Base-by-base conservation (phyloP, 495 filamentous ascomycete species). In the Podospora didyma region DNA sequence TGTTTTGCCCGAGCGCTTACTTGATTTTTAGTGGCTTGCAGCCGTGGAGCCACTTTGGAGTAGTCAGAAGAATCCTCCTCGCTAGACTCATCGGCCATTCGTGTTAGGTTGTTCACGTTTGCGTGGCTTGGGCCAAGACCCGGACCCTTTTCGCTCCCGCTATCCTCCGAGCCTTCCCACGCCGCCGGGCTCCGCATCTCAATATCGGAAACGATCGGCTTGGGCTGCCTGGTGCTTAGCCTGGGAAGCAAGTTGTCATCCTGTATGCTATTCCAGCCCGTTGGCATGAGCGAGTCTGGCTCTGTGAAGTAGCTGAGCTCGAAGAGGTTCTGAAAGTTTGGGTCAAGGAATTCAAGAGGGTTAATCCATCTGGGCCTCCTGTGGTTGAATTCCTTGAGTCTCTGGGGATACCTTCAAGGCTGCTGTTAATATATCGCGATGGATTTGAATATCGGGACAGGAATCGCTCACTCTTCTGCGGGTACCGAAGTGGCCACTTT, bases 321-420 rank as follows among this genome's bases (percentile, higher is more conserved):
- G 62, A 96, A 96, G 11, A 96, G 65, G 44, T 80, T 79, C 49
- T 89, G 84, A 17, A 92, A 74, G 7, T 66, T 65, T 0, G 81
- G 69, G 1, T 81, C 73, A 12, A 79, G 72, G 50, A 74, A 78
- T 42, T 61, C 75, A 14, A 66, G 60, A 22, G 79, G 77, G 46
- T 79, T 63, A 37, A 84, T 58, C 67, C 73, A 76, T 48, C 75
- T 70, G 19, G 77, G 73, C 17, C 69, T 63, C 51, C 65, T 70
- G 7, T 45, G 55, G 24, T 68, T 74, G 66, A 69, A 71, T 6
- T 46, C 59, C 52, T 62, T 59, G 41, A 64, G 65, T 53, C 65
- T 48, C 53, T 28, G 57, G 0, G 68, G 57, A 37, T 60, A 59
- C 23, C 64, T 66, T n/a, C n/a, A 19, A 46, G 51, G 47, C 39